These are phyloP conservation scores for Baudoinia panamericana DNA, from an alignment of 495 filamentous ascomycete species.

Conservation along the genomic window DNA sequence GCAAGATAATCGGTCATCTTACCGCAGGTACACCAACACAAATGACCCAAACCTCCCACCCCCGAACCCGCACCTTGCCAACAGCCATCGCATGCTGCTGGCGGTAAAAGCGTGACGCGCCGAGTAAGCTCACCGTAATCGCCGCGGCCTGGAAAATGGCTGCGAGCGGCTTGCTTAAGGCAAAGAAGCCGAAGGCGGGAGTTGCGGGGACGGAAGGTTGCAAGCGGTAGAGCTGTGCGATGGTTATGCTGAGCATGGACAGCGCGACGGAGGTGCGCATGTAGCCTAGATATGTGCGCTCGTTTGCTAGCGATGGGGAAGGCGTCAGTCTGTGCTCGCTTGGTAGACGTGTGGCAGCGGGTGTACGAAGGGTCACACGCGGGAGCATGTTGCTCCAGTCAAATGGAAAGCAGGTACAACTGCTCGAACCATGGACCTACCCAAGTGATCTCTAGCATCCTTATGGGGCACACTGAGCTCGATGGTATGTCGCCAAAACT, in stretches of 20 bases:
- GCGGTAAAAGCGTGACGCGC: slow-evolving; percentile 54
- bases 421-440: slow-evolving; percentile 28
- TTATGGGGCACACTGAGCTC: slow-evolving; percentile 33
- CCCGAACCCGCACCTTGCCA: slow-evolving; percentile 52
- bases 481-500: slow-evolving; percentile 36
- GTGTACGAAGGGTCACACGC: too few species aligned
- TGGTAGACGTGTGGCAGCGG: not conserved
- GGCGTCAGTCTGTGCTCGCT: not conserved
- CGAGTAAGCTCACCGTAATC: slow-evolving; percentile 43
- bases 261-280: slow-evolving; percentile 58
- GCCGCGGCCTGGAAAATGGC: slow-evolving; percentile 45
- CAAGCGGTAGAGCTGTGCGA: slow-evolving; percentile 59
- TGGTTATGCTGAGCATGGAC: slow-evolving; percentile 50
- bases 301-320: slow-evolving; percentile 45
- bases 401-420: not conserved
- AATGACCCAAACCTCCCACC: slow-evolving; percentile 51
- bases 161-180: slow-evolving; percentile 53
- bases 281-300: slow-evolving; percentile 69
- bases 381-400: too few species aligned
- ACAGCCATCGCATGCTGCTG: slow-evolving; percentile 53
- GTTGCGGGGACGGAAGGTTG: slow-evolving; percentile 37
- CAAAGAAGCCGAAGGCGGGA: slow-evolving; percentile 42
- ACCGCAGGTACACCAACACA: slow-evolving; percentile 5
- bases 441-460: slow-evolving; percentile 40
- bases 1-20: too few species aligned